Percentiles rank a stretch among this genome's conserved stretches.
Conservation (phyloP, 2,329 filamentous ascomycete genomes). For the Myriosclerotinia curreyana region DNA sequence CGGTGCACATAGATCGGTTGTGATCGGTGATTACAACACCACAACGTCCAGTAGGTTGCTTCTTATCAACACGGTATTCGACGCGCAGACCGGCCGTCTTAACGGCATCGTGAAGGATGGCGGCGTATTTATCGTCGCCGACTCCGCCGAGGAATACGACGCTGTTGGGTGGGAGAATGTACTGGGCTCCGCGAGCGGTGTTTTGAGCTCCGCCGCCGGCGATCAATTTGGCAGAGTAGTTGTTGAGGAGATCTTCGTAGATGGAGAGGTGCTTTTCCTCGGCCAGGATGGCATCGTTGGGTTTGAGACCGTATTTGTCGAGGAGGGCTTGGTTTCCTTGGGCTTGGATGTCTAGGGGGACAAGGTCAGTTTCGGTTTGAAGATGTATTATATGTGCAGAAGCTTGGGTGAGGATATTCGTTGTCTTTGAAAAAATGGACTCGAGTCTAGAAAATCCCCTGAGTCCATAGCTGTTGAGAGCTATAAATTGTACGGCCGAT, state of each 20-base stretch:
- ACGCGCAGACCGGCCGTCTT: conserved; percentile 84
- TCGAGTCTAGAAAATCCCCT: background rate
- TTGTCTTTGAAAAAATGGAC: conserved; percentile 1
- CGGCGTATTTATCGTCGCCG: conserved; percentile 92
- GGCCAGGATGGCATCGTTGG: conserved; percentile 96
- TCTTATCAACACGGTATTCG: conserved; percentile 89
- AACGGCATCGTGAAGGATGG: conserved; percentile 82
- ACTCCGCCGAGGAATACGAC: conserved; percentile 93
- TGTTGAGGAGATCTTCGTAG: conserved; percentile 90
- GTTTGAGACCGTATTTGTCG: conserved; percentile 88
- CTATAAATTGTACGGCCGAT: background rate
- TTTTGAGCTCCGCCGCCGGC: conserved; percentile 97
- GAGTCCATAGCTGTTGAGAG: background rate
- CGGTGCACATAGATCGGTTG: conserved; percentile 91
- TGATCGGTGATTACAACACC: conserved; percentile 96
- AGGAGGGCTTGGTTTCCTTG: conserved; percentile 78
- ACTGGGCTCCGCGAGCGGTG: conserved; percentile 93
- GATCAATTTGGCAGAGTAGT: conserved; percentile 90
- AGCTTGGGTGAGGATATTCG: background rate
- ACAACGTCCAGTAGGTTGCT: conserved; percentile 84
- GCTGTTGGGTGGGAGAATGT: conserved; percentile 85
- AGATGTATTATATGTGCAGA: conserved; percentile 6
- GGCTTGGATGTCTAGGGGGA: conserved; percentile 77
- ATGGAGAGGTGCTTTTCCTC: conserved; percentile 85
- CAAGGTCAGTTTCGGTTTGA: conserved; percentile 3